Evolutionary conservation across 768 basidiomycete species (phyloP).

Genomic region (Podaxis sp.): DNA sequence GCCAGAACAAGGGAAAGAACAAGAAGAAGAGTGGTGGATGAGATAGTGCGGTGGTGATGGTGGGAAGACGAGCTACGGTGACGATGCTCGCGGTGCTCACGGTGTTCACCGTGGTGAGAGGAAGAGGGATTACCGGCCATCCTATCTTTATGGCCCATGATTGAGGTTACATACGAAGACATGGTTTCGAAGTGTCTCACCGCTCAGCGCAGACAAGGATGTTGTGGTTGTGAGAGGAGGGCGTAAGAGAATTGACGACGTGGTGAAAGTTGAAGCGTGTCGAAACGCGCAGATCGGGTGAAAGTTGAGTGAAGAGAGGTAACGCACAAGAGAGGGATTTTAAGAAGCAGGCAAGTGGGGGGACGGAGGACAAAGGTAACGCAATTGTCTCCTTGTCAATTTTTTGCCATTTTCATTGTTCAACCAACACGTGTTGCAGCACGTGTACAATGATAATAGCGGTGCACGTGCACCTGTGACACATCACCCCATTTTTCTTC

Average conservation of each 20-base stretch:
- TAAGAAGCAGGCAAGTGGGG: constrained; percentile 21
- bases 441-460: constrained; percentile 28
- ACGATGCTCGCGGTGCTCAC: constrained; percentile 51
- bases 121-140: constrained; percentile 77
- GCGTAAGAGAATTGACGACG: constrained; percentile 59
- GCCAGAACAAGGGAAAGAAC: constrained; percentile 84
- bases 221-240: constrained; percentile 49
- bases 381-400: constrained; percentile 23
- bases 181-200: constrained; percentile 28
- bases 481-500: constrained; percentile 9
- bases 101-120: constrained; percentile 69
- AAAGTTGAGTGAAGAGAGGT: constrained; percentile 23
- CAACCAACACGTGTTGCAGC: constrained; percentile 44
- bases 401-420: constrained; percentile 45
- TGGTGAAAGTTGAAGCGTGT: constrained; percentile 37
- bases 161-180: constrained; percentile 17
- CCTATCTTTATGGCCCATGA: constrained; percentile 51
- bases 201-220: constrained; percentile 75
- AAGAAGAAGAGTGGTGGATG: constrained; percentile 85
- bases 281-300: constrained; percentile 23
- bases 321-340: constrained; percentile 24
- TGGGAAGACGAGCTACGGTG: constrained; percentile 58
- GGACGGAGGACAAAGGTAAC: constrained; percentile 28
- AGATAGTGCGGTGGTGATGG: constrained; percentile 83
- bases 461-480: constrained; percentile 29